These are phyloP conservation scores for Pyronema domesticum DNA, from an alignment of 495 filamentous ascomycete genomes.

Conservation along the genomic window DNA sequence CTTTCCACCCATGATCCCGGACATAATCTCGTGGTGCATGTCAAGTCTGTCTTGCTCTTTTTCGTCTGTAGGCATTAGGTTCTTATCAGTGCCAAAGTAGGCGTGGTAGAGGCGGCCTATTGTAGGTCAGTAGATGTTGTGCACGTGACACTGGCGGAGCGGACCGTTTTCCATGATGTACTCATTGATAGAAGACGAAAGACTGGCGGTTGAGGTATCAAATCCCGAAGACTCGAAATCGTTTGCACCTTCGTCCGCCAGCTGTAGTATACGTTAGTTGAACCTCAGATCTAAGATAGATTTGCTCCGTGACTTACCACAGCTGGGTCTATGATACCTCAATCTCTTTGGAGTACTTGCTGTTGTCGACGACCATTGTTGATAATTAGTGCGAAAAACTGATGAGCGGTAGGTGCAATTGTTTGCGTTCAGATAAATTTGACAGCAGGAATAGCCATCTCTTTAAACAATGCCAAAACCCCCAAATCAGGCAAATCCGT, in stretches of 20 bases:
- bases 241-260: not conserved
- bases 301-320: too few relatives aligned
- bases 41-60: constrained; percentile 26
- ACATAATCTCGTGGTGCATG: constrained; percentile 32
- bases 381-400: too few relatives aligned
- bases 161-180: constrained; percentile 33
- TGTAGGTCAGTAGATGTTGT: not conserved
- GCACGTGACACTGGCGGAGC: not conserved
- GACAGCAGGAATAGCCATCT: too few relatives aligned
- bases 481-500: too few relatives aligned
- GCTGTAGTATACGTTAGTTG: too few relatives aligned
- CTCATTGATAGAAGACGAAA: constrained; percentile 28
- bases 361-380: too few relatives aligned
- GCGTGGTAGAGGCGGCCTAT: constrained; percentile 33
- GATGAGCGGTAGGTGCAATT: too few relatives aligned
- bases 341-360: too few relatives aligned
- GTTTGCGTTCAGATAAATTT: too few relatives aligned
- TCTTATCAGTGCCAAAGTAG: constrained; percentile 35
- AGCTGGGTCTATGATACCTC: too few relatives aligned
- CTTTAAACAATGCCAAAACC: too few relatives aligned
- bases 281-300: too few relatives aligned
- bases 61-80: constrained; percentile 37
- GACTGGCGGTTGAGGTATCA: constrained; percentile 25
- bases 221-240: not conserved
- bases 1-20: constrained; percentile 36